These are phyloP conservation scores for Geotrichum reessii DNA, from an alignment of 1,139 yeast species.

Conservation along the genomic window DNA sequence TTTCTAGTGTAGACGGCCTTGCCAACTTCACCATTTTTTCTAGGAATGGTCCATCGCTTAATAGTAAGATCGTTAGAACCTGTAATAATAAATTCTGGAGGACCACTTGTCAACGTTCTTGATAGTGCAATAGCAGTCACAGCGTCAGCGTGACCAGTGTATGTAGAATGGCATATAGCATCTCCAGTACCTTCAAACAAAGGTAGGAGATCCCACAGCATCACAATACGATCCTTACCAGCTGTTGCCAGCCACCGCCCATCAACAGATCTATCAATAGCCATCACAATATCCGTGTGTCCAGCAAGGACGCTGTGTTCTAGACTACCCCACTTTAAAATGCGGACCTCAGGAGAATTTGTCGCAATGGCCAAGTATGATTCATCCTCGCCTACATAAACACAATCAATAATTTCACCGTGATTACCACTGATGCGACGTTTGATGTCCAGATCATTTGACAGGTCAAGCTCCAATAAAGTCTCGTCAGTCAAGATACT, in stretches of 20 bases:
- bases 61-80: conserved; percentile 88
- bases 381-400: conserved; percentile 56
- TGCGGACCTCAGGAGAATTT: conserved; percentile 83
- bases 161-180: conserved; percentile 46
- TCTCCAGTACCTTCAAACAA: conserved; percentile 19
- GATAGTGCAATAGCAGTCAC: conserved; percentile 81
- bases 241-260: conserved; percentile 91
- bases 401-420: conserved; percentile 84
- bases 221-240: conserved; percentile 82
- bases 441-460: conserved; percentile 39
- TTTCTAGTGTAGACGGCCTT: conserved; percentile 79
- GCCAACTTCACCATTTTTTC: conserved; percentile 30
- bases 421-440: conserved; percentile 84
- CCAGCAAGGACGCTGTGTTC: conserved; percentile 48
- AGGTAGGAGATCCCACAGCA: conserved; percentile 64
- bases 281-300: conserved; percentile 78
- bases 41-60: conserved; percentile 72
- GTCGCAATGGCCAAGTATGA: conserved; percentile 72
- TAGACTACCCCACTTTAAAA: conserved; percentile 47
- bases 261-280: conserved; percentile 68
- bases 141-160: conserved; percentile 81
- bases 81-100: conserved; percentile 70
- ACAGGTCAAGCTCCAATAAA: conserved; percentile 45
- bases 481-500: conserved; percentile 78
- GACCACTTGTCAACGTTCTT: conserved; percentile 42